Conservation (phyloP, 1,284 basidiomycete genomes). For the Stygiomarasmius scandens region DNA sequence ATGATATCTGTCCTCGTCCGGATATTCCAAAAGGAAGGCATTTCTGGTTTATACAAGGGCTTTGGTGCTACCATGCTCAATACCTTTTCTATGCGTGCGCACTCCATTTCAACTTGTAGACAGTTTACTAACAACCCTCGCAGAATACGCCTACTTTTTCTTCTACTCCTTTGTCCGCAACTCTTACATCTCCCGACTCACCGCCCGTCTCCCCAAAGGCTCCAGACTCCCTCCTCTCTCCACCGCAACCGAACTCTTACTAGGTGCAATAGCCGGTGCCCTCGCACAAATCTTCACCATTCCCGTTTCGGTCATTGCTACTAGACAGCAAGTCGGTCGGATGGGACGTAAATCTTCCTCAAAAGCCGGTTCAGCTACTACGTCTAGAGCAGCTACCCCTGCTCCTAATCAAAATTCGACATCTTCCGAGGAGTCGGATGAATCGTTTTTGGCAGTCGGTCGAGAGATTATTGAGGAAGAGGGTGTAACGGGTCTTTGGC, state of each 20-base stretch:
- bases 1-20: conserved; percentile 68
- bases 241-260: conserved; percentile 80
- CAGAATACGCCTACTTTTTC: conserved; percentile 99
- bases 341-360: conserved; percentile 15
- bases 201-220: conserved; percentile 56
- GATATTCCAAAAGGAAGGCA: conserved; percentile 80
- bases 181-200: conserved; percentile 76
- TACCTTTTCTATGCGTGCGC: conserved; percentile 94
- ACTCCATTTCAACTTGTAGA: conserved; percentile 3
- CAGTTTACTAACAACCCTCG: conserved; percentile 5
- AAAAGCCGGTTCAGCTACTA: conserved; percentile 5
- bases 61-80: conserved; percentile 99
- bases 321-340: conserved; percentile 89
- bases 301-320: conserved; percentile 96
- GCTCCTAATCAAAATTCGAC: conserved; percentile 9
- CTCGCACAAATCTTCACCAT: conserved; percentile 99
- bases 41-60: conserved; percentile 87
- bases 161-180: conserved; percentile 93
- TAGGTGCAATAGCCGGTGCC: conserved; percentile 92
- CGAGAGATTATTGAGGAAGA: conserved; percentile 91
- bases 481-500: conserved; percentile 91
- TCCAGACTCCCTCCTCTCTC: conserved; percentile 65
- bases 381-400: conserved; percentile 4
- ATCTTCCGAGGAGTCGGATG: conserved; percentile 41
- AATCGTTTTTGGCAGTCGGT: conserved; percentile 80